These are phyloP conservation scores for Rosa chinensis DNA, from an alignment of 306 rosid genomes.

Conservation along the genomic window DNA sequence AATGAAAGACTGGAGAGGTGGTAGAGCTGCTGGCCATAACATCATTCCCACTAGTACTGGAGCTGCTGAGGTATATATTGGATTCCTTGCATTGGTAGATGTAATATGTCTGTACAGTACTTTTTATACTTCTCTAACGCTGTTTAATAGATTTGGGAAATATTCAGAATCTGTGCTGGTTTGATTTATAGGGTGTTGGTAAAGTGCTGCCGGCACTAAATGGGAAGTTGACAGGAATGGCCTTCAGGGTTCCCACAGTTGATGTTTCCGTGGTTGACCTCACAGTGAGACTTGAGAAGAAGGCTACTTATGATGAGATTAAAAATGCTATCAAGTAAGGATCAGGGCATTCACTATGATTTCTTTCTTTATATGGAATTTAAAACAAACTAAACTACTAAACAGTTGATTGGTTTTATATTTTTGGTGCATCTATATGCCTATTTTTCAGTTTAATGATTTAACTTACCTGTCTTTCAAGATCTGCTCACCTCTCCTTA, in stretches of 20 bases:
- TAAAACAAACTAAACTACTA: background rate
- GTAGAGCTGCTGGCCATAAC: constrained; percentile 95
- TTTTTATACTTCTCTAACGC: background rate
- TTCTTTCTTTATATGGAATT: background rate
- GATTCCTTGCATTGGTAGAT: too few relatives aligned
- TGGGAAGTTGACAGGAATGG: constrained; percentile 92
- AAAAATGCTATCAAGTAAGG: constrained; percentile 75
- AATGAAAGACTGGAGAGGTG: constrained; percentile 94
- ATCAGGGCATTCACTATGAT: background rate
- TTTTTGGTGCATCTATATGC: background rate
- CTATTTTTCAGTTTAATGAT: background rate
- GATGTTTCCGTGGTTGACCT: constrained; percentile 96
- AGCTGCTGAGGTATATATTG: constrained; percentile 74
- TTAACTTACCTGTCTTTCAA: background rate
- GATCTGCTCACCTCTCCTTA: background rate
- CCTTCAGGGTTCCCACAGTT: constrained; percentile 85
- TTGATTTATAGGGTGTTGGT: constrained; percentile 65
- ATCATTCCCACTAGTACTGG: constrained; percentile 99
- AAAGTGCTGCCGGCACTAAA: constrained; percentile 78
- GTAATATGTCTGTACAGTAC: background rate
- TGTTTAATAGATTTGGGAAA: background rate
- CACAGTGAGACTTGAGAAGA: constrained; percentile 75
- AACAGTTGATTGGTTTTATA: background rate
- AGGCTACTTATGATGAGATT: constrained; percentile 71
- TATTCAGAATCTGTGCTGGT: background rate